A percentile compares a stretch with the other conserved stretches of the same genome.
Evolutionary conservation across 345 rosid species (phyloP).

Genomic region (Mangifera indica): DNA sequence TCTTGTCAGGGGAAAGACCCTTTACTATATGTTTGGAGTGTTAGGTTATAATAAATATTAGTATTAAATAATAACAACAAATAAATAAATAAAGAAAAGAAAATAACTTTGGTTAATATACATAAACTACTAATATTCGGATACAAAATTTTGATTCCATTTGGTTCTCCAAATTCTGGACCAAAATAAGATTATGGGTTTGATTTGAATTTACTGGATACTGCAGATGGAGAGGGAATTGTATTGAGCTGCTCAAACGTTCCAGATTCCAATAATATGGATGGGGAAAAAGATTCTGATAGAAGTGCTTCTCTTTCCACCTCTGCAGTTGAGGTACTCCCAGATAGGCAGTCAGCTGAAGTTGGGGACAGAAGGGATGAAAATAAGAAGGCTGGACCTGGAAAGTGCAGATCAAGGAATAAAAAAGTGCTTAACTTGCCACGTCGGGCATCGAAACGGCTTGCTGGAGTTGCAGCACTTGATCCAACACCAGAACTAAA

Average conservation of each 20-base stretch:
- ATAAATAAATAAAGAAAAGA: no score
- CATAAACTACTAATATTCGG: background rate
- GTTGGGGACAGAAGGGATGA: slow-evolving; percentile 26
- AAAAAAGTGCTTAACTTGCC: slow-evolving; percentile 40
- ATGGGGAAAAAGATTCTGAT: slow-evolving; percentile 30
- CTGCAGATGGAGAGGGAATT: slow-evolving; percentile 32
- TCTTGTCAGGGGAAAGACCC: no score
- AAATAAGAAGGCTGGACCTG: slow-evolving; percentile 22
- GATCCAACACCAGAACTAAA: slow-evolving; percentile 63
- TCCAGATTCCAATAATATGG: slow-evolving; percentile 26
- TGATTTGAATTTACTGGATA: slow-evolving; percentile 15
- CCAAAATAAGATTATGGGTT: slow-evolving; percentile 12
- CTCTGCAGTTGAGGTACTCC: slow-evolving; percentile 23
- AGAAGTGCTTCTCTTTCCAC: slow-evolving; percentile 18
- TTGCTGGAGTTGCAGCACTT: slow-evolving; percentile 77
- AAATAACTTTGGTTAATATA: background rate
- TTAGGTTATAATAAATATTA: no score
- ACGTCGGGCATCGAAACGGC: slow-evolving; percentile 79
- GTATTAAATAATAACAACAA: no score
- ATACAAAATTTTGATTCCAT: background rate
- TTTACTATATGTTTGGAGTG: no score
- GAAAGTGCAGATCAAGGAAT: slow-evolving; percentile 32
- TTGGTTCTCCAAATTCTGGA: background rate
- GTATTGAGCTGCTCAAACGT: slow-evolving; percentile 32
- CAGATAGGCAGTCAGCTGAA: slow-evolving; percentile 26